Evolutionary conservation across 495 filamentous ascomycete genomes (phyloP).

Genomic region (Daldinia loculata): DNA sequence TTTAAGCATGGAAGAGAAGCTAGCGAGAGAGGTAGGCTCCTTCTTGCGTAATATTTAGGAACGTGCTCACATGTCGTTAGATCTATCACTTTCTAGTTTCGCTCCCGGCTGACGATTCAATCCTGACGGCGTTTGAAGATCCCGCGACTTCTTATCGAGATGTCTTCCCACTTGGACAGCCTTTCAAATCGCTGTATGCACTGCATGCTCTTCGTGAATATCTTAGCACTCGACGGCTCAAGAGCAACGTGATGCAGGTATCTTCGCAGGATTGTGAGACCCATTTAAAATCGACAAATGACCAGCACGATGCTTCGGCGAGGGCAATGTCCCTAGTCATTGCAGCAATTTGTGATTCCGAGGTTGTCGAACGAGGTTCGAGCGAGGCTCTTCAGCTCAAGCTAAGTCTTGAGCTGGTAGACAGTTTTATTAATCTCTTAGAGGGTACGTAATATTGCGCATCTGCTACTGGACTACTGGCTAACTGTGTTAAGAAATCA

Average conservation of each 20-base stretch:
- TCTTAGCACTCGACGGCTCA: conserved; percentile 45
- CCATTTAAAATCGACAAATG: conserved; percentile 20
- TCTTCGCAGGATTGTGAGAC: conserved; percentile 46
- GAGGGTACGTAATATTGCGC: conserved; percentile 46
- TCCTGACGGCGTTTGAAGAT: conserved; percentile 66
- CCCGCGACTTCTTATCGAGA: conserved; percentile 60
- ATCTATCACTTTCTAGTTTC: conserved; percentile 77
- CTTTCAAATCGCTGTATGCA: conserved; percentile 79
- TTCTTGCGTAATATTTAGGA: background rate
- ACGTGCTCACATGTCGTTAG: conserved; percentile 54
- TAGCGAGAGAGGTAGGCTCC: conserved; percentile 69
- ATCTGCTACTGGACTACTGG: background rate
- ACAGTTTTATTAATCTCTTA: conserved; percentile 53
- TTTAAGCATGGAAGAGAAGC: conserved; percentile 75
- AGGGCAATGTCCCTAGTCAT: conserved; percentile 58
- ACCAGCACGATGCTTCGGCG: conserved; percentile 42
- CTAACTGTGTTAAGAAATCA: conserved; percentile 36
- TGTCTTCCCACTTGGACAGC: conserved; percentile 73
- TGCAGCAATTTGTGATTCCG: conserved; percentile 55
- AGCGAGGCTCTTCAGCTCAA: conserved; percentile 52
- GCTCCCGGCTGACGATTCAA: conserved; percentile 73
- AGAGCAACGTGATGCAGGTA: conserved; percentile 49
- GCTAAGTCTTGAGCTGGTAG: conserved; percentile 53
- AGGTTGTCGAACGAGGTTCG: conserved; percentile 50
- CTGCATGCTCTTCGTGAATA: conserved; percentile 68